Percentiles rank a stretch among this genome's conserved stretches.
phyloP scores from a whole-genome alignment of 2,329 filamentous ascomycete species.

The Diaporthe vexans region DNA sequence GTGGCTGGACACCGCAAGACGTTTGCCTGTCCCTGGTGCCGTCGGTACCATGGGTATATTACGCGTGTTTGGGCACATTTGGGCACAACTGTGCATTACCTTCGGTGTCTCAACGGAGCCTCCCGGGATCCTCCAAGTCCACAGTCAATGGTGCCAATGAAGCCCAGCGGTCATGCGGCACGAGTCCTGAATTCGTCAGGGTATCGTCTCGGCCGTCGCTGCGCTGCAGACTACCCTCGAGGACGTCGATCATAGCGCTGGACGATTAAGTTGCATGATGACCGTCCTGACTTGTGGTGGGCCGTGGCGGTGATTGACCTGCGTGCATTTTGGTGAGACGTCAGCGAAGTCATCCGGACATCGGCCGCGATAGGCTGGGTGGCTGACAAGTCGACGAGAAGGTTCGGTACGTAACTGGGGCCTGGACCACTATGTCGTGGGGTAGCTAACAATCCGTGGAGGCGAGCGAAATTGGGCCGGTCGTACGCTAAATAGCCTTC shows the following conservation, averaged over 20 bases:
- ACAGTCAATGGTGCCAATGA: not conserved
- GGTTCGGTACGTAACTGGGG: constrained; percentile 17
- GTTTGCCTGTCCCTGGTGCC: constrained; percentile 13
- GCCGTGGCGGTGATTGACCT: constrained; percentile 1
- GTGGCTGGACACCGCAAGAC: constrained; percentile 28
- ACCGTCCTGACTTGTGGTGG: constrained; percentile 4
- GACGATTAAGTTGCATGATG: constrained; percentile 23
- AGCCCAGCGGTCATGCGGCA: constrained; percentile 17
- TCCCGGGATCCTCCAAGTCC: constrained; percentile 16
- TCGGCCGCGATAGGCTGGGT: constrained; percentile 28
- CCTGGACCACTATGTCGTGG: constrained; percentile 27
- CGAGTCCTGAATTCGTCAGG: constrained; percentile 6
- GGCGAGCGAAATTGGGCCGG: constrained; percentile 31
- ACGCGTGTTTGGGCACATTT: constrained; percentile 23
- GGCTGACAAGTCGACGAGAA: constrained; percentile 11
- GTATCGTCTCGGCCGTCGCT: constrained; percentile 20
- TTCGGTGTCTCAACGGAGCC: constrained; percentile 5
- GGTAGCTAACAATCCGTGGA: constrained; percentile 3
- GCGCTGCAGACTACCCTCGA: constrained; percentile 6
- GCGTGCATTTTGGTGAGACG: constrained; percentile 23
- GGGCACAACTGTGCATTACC: not conserved
- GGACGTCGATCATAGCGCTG: constrained; percentile 18
- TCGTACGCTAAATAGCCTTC: constrained; percentile 10
- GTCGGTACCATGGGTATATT: constrained; percentile 1
- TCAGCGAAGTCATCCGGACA: constrained; percentile 32